A percentile compares a stretch with the other conserved stretches of the same genome.
Conservation (phyloP, 305 asterid genomes). For the Fraxinus baroniana region DNA sequence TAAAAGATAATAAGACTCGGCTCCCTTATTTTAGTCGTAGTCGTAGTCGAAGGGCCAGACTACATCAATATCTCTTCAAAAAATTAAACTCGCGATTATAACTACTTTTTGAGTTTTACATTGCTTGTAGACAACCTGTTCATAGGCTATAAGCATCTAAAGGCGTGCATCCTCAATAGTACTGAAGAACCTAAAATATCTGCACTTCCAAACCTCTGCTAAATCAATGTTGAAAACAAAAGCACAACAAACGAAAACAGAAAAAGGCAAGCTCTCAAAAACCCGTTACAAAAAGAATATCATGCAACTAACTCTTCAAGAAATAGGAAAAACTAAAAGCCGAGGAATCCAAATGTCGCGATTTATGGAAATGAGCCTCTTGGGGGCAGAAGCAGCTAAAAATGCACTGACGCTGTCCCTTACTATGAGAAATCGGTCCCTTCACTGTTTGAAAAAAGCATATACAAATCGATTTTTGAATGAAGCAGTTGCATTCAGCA, state of each 20-base stretch:
- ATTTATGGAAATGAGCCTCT: constrained; percentile 29
- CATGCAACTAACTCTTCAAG: constrained; percentile 30
- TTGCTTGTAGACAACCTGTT: no score
- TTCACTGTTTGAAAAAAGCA: constrained; percentile 8
- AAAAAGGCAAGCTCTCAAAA: constrained; percentile 39
- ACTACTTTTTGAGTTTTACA: no score
- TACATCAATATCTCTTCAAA: no score
- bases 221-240: constrained; percentile 21
- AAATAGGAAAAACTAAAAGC: constrained; percentile 16
- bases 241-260: constrained; percentile 15
- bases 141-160: no score
- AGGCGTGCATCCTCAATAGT: constrained; percentile 16
- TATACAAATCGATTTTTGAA: not conserved
- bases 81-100: no score
- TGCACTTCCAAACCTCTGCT: constrained; percentile 34
- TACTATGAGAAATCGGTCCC: constrained; percentile 19
- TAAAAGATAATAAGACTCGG: no score
- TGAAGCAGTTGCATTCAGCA: constrained; percentile 4
- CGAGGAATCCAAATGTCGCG: constrained; percentile 32
- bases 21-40: no score
- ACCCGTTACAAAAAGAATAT: constrained; percentile 34
- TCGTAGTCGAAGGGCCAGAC: no score
- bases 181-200: constrained; percentile 33
- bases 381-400: constrained; percentile 52
- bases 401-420: constrained; percentile 47